These are phyloP conservation scores for Aureobasidium sp. DNA, from an alignment of 2,329 filamentous ascomycete genomes.

Conservation along the genomic window DNA sequence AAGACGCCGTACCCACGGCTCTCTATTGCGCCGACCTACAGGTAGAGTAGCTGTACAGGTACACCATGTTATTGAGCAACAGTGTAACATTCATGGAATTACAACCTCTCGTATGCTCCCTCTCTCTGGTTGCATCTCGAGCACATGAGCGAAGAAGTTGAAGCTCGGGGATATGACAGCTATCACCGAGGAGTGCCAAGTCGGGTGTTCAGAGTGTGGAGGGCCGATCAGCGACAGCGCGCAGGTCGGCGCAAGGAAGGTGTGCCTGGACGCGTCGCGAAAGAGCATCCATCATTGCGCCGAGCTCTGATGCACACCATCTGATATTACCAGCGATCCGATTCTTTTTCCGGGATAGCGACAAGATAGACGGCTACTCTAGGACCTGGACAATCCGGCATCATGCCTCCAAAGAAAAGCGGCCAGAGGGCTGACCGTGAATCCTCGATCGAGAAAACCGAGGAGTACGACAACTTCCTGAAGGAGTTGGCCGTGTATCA, in stretches of 20 bases:
- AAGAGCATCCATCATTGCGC: not conserved
- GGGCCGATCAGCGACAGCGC: not conserved
- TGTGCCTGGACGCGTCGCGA: constrained; percentile 1
- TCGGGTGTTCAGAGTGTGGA: not conserved
- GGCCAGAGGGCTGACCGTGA: constrained; percentile 35
- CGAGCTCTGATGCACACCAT: not conserved
- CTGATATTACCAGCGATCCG: not conserved
- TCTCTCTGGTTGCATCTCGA: too few relatives aligned
- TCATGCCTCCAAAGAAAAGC: constrained; percentile 21
- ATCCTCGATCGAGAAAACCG: constrained; percentile 40
- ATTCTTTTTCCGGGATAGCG: not conserved
- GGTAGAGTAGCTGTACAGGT: too few relatives aligned
- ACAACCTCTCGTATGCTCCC: too few relatives aligned
- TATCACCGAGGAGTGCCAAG: not conserved
- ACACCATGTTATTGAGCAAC: too few relatives aligned
- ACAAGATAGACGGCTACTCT: not conserved
- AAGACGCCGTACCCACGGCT: too few relatives aligned
- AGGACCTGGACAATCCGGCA: not conserved
- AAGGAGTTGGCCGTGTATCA: constrained; percentile 66
- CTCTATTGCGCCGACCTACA: not conserved
- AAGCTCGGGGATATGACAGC: not conserved
- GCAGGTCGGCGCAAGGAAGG: constrained; percentile 1
- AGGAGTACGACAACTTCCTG: constrained; percentile 75
- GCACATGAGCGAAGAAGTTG: not conserved
- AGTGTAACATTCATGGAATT: too few relatives aligned